Base-by-base conservation (phyloP, 257 asterid genomes). In the Solanum sparsipilum region DNA sequence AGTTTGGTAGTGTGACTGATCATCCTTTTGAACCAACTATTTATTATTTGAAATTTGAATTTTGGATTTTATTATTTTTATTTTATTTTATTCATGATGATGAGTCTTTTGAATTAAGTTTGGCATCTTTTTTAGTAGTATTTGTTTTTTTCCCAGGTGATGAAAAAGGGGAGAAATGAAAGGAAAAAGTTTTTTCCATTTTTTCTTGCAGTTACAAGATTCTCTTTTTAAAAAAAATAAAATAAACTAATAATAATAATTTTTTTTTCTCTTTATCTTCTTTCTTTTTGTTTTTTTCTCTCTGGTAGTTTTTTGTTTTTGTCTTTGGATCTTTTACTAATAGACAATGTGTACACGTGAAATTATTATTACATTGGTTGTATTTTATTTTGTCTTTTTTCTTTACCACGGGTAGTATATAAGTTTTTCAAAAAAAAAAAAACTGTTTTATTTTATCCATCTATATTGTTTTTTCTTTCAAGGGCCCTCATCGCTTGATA, bases 341-440 rank as follows among this genome's bases (percentile, higher is more conserved):
- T 36, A 89, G 35, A 85, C 32, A 90, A 91, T 75, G 94, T 56
- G 88, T 92, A 91, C 96, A 95, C 95, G 96, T 95, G 98, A 93
- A 91, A 84, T 88, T 48, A 60, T 60, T 23, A 60, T 23, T 8
- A 60, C 29, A 7, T 60, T 60, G 6, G 15, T 84, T 83, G 70
- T 41, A 83, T 88, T 79, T 87, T 32, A 13, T 72, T 72, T 72
- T 32, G 79, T 18, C 13, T 73, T 32, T 73, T 34, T 73, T 34
- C 16, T 73, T 71, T 71, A 71, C 25, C 25, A 75, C 41, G n/a
- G 58, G 83, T 74, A 4, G 25, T 73, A 34, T 34, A 29, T 21
- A 58, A 58, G 63, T 60, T 60, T 60, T 20, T 60, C 1, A 48
- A 48, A 48, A 13, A 48, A 5, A 48, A 52, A 2, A 52, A 52